Percentiles rank a stretch among this genome's conserved stretches.
phyloP scores from a whole-genome alignment of 257 asterid species.

The Solanum gracilifrons region DNA sequence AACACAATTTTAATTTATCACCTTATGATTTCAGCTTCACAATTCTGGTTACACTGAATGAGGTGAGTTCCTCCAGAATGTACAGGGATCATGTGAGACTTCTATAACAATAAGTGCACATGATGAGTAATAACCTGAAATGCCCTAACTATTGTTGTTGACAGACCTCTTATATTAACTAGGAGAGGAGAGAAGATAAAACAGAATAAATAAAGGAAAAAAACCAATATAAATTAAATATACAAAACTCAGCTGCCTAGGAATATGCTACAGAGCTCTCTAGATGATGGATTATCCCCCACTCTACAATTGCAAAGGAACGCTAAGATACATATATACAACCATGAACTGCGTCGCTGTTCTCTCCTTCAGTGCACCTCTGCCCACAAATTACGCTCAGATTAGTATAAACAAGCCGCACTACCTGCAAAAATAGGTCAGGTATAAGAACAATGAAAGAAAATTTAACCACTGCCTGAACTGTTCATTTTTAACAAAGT shows the following conservation, averaged over 20 bases:
- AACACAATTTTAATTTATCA: not conserved
- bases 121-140: not conserved
- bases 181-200: slow-evolving; percentile 5
- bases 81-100: slow-evolving; percentile 4
- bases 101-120: slow-evolving; percentile 7
- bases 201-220: slow-evolving; percentile 7
- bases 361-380: not conserved
- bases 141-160: slow-evolving; percentile 4
- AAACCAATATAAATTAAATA: not conserved
- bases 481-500: not conserved
- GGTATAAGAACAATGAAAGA: not conserved
- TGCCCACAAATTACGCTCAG: not conserved
- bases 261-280: slow-evolving; percentile 4
- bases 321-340: not conserved
- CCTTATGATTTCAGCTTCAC: not conserved
- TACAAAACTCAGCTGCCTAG: slow-evolving; percentile 2
- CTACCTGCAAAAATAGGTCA: not conserved
- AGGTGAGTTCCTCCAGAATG: slow-evolving; percentile 6
- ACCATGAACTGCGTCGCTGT: not conserved
- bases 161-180: slow-evolving; percentile 6
- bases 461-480: not conserved
- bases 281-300: not conserved
- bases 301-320: not conserved
- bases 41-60: not conserved
- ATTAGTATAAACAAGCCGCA: slow-evolving; percentile 1